Conservation (phyloP, 257 asterid species). For the Solanum acaule region DNA sequence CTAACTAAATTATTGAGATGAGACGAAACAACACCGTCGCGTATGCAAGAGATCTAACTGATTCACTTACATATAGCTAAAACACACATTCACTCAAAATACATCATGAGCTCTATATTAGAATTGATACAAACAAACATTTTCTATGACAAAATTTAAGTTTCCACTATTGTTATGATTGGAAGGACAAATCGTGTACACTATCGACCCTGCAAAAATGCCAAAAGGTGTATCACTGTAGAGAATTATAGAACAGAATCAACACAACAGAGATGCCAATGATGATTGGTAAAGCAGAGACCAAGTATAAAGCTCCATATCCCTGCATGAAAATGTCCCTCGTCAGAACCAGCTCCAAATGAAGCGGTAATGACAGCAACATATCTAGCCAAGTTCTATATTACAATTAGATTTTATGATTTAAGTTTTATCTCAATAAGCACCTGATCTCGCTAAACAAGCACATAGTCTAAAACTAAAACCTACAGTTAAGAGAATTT, state of each 20-base stretch:
- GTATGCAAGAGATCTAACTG: background rate
- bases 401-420: background rate
- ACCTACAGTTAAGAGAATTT: background rate
- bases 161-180: background rate
- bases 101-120: background rate
- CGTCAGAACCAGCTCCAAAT: slow-evolving; percentile 6
- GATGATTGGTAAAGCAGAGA: slow-evolving; percentile 85
- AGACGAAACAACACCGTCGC: background rate
- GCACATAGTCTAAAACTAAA: background rate
- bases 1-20: background rate
- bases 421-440: background rate
- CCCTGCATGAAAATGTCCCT: slow-evolving; percentile 48
- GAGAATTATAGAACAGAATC: slow-evolving; percentile 82
- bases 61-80: background rate
- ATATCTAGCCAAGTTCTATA: background rate
- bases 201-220: background rate
- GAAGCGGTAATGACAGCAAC: slow-evolving; percentile 6
- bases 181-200: background rate
- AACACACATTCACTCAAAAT: background rate
- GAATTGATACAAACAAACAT: background rate
- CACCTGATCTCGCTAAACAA: background rate
- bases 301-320: slow-evolving; percentile 92
- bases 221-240: slow-evolving; percentile 32
- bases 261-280: slow-evolving; percentile 90
- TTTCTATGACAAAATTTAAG: background rate